Base-by-base conservation (phyloP, 495 filamentous ascomycete genomes). In the Copromyces sp. region DNA sequence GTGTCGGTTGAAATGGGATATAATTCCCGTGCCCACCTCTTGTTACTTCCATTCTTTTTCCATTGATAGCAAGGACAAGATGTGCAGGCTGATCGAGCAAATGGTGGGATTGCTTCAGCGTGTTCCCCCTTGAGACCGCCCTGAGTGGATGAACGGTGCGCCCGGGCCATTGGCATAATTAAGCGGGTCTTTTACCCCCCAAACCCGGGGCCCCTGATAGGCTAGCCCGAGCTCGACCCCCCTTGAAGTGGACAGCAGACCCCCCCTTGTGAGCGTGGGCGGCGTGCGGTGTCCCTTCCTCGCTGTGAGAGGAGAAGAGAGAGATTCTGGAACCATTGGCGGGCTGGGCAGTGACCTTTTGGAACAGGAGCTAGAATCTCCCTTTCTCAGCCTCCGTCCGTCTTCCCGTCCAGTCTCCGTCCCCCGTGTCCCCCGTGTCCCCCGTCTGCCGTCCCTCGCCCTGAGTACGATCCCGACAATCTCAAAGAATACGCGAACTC, bases 131-230 rank as follows among this genome's bases (percentile, higher is more conserved):
- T 65, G 29, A 65, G 53, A 65, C 29, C 53, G 29, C 29, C 29
- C 53, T 65, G 53, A 65, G 29, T 65, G 53, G 53, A 17, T 65
- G 53, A 65, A 35, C 14, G 29, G 29, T 65, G 14, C 29, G 53
- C 53, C 47, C 47, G 47, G 2, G 4, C 47, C 47, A 59, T 59
- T 59, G 14, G 32, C 53, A 65, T 65, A 65, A 65, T 71, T 32
- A 69, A 72, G 71, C 59, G 71, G 71, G 59, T 68, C 71, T 3
- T 29, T 24, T 24, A 24, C 59, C 12, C 32, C 20, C 20, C 37
- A 32, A 35, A 72, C 39, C 71, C 65, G 24, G 39, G 59, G 9
- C 38, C 32, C 65, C 68, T 73, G 68, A 73, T 73, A 70, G 71
- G 71, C 32, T 53, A 44, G 12, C 32, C 59, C 29, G 7, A 44